A percentile compares a stretch with the other conserved stretches of the same genome.
These are phyloP conservation scores for Colletotrichum eleusines DNA, from an alignment of 2,329 filamentous ascomycete species.

Conservation along the genomic window DNA sequence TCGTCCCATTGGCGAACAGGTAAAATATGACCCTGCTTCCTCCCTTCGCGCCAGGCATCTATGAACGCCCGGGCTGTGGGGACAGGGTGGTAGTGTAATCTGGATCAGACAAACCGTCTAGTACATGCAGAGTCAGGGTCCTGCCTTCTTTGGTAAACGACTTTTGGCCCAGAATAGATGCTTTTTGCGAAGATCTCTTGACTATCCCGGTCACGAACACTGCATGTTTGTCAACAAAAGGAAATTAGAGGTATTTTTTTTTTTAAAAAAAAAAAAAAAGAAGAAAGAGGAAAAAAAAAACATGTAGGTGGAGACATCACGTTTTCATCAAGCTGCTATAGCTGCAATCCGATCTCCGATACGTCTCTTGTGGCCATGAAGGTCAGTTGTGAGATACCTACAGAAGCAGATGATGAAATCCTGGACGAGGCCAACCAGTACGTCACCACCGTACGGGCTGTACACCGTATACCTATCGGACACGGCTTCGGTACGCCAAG, in stretches of 20 bases:
- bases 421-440: neutral
- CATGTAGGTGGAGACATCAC: slow-evolving; percentile 2
- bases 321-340: slow-evolving; percentile 15
- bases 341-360: slow-evolving; percentile 9
- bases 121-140: slow-evolving; percentile 34
- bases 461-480: slow-evolving; percentile 7
- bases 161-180: slow-evolving; percentile 7
- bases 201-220: neutral
- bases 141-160: slow-evolving; percentile 24
- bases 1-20: neutral
- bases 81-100: neutral
- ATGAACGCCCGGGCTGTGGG: slow-evolving; percentile 30
- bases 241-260: neutral
- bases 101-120: slow-evolving; percentile 15
- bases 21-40: slow-evolving; percentile 16
- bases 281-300: neutral
- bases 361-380: neutral
- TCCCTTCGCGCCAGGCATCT: slow-evolving; percentile 27
- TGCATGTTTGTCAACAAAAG: neutral
- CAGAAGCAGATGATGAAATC: no score
- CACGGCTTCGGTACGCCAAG: slow-evolving; percentile 24
- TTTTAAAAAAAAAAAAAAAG: no score
- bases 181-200: slow-evolving; percentile 31
- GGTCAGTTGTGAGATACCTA: neutral
- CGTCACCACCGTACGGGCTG: slow-evolving; percentile 20